Conservation (phyloP, 495 filamentous ascomycete genomes). For the Aspergillus olivimuriae region DNA sequence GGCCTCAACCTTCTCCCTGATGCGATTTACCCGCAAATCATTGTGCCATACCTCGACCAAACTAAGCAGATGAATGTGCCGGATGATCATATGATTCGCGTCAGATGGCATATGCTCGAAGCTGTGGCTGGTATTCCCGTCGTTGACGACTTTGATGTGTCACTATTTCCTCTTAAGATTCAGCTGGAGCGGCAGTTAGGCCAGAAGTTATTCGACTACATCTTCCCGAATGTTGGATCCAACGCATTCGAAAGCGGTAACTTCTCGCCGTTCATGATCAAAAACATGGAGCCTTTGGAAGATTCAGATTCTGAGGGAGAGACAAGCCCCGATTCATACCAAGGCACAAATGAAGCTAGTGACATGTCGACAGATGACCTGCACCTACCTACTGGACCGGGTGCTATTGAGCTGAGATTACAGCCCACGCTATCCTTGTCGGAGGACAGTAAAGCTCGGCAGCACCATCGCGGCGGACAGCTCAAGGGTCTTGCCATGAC, state of each 20-base stretch:
- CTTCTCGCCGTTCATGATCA: slow-evolving; percentile 77
- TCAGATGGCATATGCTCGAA: slow-evolving; percentile 97
- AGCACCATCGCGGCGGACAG: slow-evolving; percentile 24
- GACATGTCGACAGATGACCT: slow-evolving; percentile 31
- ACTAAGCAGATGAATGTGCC: slow-evolving; percentile 42
- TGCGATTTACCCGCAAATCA: slow-evolving; percentile 92
- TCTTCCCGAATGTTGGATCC: slow-evolving; percentile 76
- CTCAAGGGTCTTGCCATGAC: slow-evolving; percentile 44
- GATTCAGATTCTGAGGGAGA: slow-evolving; percentile 50
- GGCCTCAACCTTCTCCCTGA: slow-evolving; percentile 84
- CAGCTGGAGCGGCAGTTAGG: slow-evolving; percentile 92
- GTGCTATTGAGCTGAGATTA: slow-evolving; percentile 69
- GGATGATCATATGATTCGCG: slow-evolving; percentile 73
- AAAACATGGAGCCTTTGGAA: slow-evolving; percentile 58
- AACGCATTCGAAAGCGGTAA: slow-evolving; percentile 54
- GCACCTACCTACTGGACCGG: slow-evolving; percentile 43
- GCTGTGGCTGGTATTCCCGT: slow-evolving; percentile 97
- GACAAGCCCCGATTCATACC: slow-evolving; percentile 22
- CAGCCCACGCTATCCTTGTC: slow-evolving; percentile 68
- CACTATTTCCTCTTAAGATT: slow-evolving; percentile 85
- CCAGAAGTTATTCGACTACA: slow-evolving; percentile 93
- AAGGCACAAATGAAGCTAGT: slow-evolving; percentile 21
- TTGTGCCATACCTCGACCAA: slow-evolving; percentile 76
- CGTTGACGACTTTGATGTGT: slow-evolving; percentile 94
- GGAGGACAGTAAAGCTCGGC: slow-evolving; percentile 34